phyloP scores from a whole-genome alignment of 2,329 filamentous ascomycete species.

The Lasiodiplodia citricola region DNA sequence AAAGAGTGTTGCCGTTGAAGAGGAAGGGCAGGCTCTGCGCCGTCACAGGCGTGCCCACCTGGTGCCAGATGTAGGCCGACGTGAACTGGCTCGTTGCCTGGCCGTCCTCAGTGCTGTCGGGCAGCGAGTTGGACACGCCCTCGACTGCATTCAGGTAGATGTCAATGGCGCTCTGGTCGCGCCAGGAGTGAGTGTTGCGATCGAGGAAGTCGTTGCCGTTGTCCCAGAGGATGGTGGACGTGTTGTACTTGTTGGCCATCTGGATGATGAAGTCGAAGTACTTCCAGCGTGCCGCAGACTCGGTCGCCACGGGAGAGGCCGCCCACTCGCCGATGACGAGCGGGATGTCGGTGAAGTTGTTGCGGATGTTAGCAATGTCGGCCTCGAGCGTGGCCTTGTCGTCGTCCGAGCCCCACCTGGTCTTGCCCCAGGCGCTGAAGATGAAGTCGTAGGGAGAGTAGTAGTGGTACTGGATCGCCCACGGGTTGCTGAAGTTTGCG shows the following conservation, averaged over 20 bases:
- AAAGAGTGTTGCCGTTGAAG: conserved; percentile 61
- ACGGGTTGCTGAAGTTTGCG: conserved; percentile 57
- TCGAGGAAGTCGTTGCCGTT: conserved; percentile 63
- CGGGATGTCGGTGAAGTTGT: conserved; percentile 62
- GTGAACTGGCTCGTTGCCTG: conserved; percentile 52
- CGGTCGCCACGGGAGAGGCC: conserved; percentile 56
- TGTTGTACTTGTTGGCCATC: conserved; percentile 56
- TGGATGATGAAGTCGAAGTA: conserved; percentile 62
- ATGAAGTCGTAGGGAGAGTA: conserved; percentile 59
- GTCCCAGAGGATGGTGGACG: conserved; percentile 63
- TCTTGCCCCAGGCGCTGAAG: conserved; percentile 61
- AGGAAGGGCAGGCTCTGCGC: conserved; percentile 56
- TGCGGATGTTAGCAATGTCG: conserved; percentile 58
- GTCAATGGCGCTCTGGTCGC: conserved; percentile 55
- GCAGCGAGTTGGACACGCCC: conserved; percentile 55
- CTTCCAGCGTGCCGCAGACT: conserved; percentile 62
- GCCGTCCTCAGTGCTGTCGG: conserved; percentile 59
- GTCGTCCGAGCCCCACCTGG: conserved; percentile 62
- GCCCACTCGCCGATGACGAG: conserved; percentile 65
- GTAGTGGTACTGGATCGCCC: conserved; percentile 67
- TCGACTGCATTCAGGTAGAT: conserved; percentile 55
- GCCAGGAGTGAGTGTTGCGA: conserved; percentile 55
- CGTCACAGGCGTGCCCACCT: conserved; percentile 50
- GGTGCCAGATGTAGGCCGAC: conserved; percentile 63
- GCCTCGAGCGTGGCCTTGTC: conserved; percentile 57